These are phyloP conservation scores for Daldinia sp. DNA, from an alignment of 2,329 filamentous ascomycete genomes.

Conservation along the genomic window DNA sequence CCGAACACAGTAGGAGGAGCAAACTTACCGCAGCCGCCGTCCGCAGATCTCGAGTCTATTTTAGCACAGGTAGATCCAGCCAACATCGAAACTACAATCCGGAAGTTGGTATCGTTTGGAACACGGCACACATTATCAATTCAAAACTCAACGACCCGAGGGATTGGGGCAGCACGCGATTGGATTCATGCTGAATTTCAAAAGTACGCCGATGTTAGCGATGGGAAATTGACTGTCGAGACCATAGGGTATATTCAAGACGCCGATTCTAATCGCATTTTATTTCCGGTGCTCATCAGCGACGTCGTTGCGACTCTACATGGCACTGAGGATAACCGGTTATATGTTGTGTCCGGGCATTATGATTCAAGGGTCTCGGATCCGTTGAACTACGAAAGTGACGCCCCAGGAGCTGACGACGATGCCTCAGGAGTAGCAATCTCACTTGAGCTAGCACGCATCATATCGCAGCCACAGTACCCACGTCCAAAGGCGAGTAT, in stretches of 20 bases:
- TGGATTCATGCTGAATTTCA: constrained; percentile 63
- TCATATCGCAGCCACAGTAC: constrained; percentile 55
- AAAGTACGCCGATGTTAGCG: constrained; percentile 55
- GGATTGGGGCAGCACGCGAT: constrained; percentile 65
- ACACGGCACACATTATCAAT: constrained; percentile 64
- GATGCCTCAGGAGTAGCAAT: constrained; percentile 64
- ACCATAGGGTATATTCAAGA: constrained; percentile 61
- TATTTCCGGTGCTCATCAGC: constrained; percentile 60
- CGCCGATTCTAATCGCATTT: constrained; percentile 53
- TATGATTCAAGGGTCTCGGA: constrained; percentile 63
- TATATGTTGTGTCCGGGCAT: constrained; percentile 64
- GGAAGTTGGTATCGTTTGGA: constrained; percentile 63
- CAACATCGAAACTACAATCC: constrained; percentile 59
- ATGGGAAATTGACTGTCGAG: constrained; percentile 60
- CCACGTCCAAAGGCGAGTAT: constrained; percentile 58
- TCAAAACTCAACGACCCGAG: constrained; percentile 59
- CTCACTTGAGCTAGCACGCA: constrained; percentile 62
- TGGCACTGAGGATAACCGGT: constrained; percentile 54
- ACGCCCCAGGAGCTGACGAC: constrained; percentile 66
- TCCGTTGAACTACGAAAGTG: constrained; percentile 58
- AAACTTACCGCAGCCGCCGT: constrained; percentile 44
- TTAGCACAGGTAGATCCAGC: constrained; percentile 48
- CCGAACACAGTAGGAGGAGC: constrained; percentile 39
- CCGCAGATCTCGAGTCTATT: constrained; percentile 40
- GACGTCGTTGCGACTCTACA: constrained; percentile 62